phyloP scores from a whole-genome alignment of 2,329 filamentous ascomycete genomes.

The Cladophialophora chaetospira region DNA sequence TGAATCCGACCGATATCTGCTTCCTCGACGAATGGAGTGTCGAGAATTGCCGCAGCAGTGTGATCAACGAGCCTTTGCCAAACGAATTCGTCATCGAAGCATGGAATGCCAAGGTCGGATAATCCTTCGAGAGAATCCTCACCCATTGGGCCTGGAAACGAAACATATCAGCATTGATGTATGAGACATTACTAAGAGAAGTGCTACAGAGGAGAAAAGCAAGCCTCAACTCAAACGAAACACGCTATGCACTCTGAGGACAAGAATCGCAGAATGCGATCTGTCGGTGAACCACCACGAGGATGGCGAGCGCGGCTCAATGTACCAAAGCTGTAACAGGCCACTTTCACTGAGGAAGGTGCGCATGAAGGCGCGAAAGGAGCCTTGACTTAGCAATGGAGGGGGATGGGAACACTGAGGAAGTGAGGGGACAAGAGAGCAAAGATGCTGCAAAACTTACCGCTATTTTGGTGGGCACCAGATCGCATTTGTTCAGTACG shows the following conservation, averaged over 20 bases:
- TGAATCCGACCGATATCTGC: conserved; percentile 88
- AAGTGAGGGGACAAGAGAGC: background rate
- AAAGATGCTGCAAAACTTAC: conserved; percentile 66
- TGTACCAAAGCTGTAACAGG: conserved; percentile 99
- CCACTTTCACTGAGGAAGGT: conserved; percentile 68
- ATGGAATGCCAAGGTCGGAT: conserved; percentile 92
- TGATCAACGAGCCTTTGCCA: conserved; percentile 91
- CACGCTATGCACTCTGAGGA: conserved; percentile 76
- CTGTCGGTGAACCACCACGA: conserved; percentile 23
- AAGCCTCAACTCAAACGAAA: conserved; percentile 97
- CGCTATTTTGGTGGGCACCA: conserved; percentile 88
- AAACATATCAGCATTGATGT: conserved; percentile 59
- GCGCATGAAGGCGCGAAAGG: conserved; percentile 61
- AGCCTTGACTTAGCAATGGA: conserved; percentile 85
- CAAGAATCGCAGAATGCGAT: conserved; percentile 69
- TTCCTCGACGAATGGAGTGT: conserved; percentile 86
- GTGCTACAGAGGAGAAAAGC: conserved; percentile 68
- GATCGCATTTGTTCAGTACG: conserved; percentile 85
- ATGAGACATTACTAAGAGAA: conserved; percentile 99
- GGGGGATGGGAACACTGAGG: conserved; percentile 27
- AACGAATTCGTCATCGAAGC: conserved; percentile 95
- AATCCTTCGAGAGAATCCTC: conserved; percentile 80
- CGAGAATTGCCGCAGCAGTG: conserved; percentile 89
- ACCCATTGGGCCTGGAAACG: conserved; percentile 84
- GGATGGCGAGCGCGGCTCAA: conserved; percentile 69